Evolutionary conservation across 2,329 filamentous ascomycete genomes (phyloP).

Genomic region (Nemania sp.): DNA sequence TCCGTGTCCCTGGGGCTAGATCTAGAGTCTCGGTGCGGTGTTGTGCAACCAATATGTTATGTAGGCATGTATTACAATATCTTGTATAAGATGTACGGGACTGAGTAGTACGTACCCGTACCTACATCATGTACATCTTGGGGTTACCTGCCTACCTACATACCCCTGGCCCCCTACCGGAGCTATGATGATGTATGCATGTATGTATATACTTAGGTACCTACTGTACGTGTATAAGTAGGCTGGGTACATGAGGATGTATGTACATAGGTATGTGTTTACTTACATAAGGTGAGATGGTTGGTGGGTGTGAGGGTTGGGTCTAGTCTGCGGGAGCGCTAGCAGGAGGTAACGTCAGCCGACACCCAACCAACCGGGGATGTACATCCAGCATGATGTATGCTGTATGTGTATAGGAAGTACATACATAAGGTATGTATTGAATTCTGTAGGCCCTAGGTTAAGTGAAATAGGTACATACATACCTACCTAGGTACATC

Average conservation of each 20-base stretch:
- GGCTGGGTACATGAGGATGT: too few relatives aligned
- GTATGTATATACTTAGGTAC: constrained; percentile 4
- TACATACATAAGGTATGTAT: too few relatives aligned
- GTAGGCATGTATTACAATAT: background rate
- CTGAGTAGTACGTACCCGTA: background rate
- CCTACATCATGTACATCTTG: background rate
- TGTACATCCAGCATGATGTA: background rate
- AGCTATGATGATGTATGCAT: background rate
- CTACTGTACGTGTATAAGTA: too few relatives aligned
- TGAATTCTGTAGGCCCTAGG: too few relatives aligned
- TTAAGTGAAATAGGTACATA: background rate
- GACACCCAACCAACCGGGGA: constrained; percentile 24
- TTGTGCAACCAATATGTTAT: constrained; percentile 18
- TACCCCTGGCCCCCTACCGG: background rate
- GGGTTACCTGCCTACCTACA: background rate
- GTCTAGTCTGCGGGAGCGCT: background rate
- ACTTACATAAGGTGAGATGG: background rate
- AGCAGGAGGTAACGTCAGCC: constrained; percentile 31
- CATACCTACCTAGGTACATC: background rate
- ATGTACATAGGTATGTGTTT: background rate
- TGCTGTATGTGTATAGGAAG: constrained; percentile 1
- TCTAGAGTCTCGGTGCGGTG: constrained; percentile 24
- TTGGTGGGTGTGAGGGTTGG: background rate
- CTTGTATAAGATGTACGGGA: background rate
- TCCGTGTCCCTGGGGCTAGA: constrained; percentile 19